Conservation (phyloP, 1,139 yeast species). For the Williopsis jadinii region DNA sequence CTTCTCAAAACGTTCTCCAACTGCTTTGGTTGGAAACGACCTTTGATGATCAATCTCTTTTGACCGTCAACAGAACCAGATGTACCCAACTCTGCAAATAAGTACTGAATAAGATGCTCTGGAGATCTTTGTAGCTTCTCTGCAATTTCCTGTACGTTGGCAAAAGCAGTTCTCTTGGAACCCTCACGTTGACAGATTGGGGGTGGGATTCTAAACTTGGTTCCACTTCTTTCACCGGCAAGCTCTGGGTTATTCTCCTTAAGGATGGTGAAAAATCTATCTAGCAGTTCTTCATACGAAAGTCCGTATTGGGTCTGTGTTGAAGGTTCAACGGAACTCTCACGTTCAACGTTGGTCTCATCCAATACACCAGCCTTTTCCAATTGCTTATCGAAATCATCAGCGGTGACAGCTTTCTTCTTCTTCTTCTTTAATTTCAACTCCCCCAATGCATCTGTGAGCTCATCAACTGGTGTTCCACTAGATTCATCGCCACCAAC, state of each 20-base stretch:
- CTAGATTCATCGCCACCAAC: conserved; percentile 24
- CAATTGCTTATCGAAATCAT: conserved; percentile 84
- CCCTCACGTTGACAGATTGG: conserved; percentile 98
- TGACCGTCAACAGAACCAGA: conserved; percentile 99
- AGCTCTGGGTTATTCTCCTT: conserved; percentile 95
- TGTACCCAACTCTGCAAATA: conserved; percentile 98
- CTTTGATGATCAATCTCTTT: conserved; percentile 92
- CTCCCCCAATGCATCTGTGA: conserved; percentile 63
- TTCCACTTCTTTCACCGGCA: conserved; percentile 92
- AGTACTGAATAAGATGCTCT: conserved; percentile 92
- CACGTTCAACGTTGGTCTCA: conserved; percentile 22
- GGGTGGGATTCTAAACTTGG: conserved; percentile 95
- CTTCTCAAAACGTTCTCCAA: conserved; percentile 95
- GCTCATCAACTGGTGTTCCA: conserved; percentile 36
- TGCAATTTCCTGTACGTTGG: conserved; percentile 92
- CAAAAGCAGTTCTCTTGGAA: conserved; percentile 89
- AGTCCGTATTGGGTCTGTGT: conserved; percentile 46
- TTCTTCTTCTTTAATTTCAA: conserved; percentile 79
- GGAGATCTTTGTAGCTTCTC: conserved; percentile 94
- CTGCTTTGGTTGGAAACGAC: conserved; percentile 97
- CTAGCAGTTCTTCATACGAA: conserved; percentile 70
- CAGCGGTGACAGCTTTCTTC: conserved; percentile 52
- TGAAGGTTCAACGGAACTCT: conserved; percentile 9
- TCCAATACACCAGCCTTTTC: conserved; percentile 84
- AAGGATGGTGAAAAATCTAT: conserved; percentile 78